Conservation (phyloP, 78 protist genomes). For the Dictyostelium firmibasis region DNA sequence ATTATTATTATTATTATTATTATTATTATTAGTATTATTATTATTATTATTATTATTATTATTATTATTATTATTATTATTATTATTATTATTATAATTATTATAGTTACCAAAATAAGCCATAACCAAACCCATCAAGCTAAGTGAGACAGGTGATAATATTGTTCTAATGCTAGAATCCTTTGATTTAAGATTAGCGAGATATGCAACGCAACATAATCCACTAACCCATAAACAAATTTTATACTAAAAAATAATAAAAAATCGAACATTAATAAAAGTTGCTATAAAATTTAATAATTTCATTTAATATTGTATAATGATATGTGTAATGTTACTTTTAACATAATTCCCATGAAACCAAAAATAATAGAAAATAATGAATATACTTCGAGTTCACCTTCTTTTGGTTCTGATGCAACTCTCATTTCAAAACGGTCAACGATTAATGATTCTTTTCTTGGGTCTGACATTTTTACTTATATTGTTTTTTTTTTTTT, state of each 20-base stretch:
- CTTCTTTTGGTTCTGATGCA: background rate
- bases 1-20: too few species aligned
- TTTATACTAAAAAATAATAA: background rate
- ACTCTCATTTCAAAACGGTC: conserved; percentile 10
- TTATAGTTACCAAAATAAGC: conserved; percentile 5
- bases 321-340: background rate
- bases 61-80: too few species aligned
- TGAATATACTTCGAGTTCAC: conserved; percentile 8
- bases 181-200: conserved; percentile 26
- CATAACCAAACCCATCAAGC: conserved; percentile 45
- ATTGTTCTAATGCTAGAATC: conserved; percentile 17
- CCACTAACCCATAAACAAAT: conserved; percentile 35
- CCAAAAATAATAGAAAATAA: conserved; percentile 36
- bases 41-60: too few species aligned
- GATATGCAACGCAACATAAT: conserved; percentile 26
- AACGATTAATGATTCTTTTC: conserved; percentile 2
- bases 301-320: background rate
- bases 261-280: background rate
- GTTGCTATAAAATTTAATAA: too few species aligned
- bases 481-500: background rate
- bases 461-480: background rate
- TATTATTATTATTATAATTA: too few species aligned
- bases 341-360: conserved; percentile 26
- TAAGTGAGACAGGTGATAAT: conserved; percentile 12
- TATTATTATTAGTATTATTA: too few species aligned